A percentile compares a stretch with the other conserved stretches of the same genome.
These are phyloP conservation scores for Trichosanthes cucumerina DNA, from an alignment of 306 rosid species.

Conservation along the genomic window DNA sequence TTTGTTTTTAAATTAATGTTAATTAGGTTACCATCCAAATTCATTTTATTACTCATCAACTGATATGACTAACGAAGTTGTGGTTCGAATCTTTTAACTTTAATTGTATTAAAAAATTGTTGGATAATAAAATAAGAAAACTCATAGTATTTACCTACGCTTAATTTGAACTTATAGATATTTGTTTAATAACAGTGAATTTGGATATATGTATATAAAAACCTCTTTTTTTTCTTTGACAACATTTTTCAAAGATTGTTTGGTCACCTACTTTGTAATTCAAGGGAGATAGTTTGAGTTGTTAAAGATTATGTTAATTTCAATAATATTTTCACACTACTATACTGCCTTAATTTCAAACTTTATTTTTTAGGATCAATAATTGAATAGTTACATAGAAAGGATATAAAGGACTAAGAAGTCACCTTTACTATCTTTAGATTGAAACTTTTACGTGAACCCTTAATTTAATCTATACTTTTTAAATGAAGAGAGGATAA, in stretches of 20 bases:
- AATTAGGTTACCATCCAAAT: not conserved
- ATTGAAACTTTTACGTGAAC: not conserved
- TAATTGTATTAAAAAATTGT: too few species aligned
- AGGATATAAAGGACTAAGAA: not conserved
- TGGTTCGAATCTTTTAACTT: too few species aligned
- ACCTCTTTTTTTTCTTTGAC: not conserved
- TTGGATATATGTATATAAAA: too few species aligned
- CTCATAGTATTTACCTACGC: too few species aligned
- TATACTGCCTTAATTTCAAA: not conserved
- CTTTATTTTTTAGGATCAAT: not conserved
- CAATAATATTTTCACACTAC: not conserved
- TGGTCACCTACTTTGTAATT: not conserved
- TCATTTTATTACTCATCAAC: too few species aligned
- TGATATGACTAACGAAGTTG: too few species aligned
- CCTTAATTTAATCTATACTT: not conserved
- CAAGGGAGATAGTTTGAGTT: not conserved
- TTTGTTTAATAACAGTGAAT: too few species aligned
- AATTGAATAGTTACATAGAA: not conserved
- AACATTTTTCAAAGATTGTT: not conserved
- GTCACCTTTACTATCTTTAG: not conserved
- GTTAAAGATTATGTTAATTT: not conserved
- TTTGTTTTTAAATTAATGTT: not conserved
- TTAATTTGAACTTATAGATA: too few species aligned
- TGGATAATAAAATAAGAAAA: too few species aligned
- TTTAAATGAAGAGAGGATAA: too few species aligned